phyloP scores from a whole-genome alignment of 2,329 filamentous ascomycete genomes.

The Hypoxylon sp. region DNA sequence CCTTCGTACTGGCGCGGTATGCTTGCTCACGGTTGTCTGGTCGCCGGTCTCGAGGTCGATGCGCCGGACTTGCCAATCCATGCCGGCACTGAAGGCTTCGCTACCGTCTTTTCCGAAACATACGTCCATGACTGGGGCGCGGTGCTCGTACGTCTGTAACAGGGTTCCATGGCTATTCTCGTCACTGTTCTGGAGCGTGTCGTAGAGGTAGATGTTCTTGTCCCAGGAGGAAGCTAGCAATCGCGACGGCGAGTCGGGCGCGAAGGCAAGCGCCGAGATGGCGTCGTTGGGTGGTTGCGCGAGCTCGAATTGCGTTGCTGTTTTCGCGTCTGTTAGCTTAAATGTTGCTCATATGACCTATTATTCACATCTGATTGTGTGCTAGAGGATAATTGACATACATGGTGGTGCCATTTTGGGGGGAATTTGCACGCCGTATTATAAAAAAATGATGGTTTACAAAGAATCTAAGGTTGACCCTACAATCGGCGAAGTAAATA shows the following conservation, averaged over 20 bases:
- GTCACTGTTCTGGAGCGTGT: conserved; percentile 69
- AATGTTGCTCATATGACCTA: not conserved
- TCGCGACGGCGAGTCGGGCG: conserved; percentile 79
- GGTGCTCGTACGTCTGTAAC: conserved; percentile 81
- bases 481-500: conserved; percentile 41
- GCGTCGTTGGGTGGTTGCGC: conserved; percentile 86
- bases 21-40: conserved; percentile 82
- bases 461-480: conserved; percentile 1
- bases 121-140: conserved; percentile 88
- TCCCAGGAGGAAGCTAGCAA: conserved; percentile 97
- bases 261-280: conserved; percentile 89
- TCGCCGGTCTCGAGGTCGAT: conserved; percentile 80
- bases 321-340: conserved; percentile 42
- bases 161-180: conserved; percentile 70
- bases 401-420: conserved; percentile 40
- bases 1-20: conserved; percentile 83
- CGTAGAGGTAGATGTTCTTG: conserved; percentile 90
- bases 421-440: conserved; percentile 1
- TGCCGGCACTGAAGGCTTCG: conserved; percentile 86
- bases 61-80: conserved; percentile 88
- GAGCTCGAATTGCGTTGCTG: conserved; percentile 85
- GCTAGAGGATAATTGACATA: conserved; percentile 20
- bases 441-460: conserved; percentile 15
- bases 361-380: not conserved
- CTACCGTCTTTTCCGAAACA: conserved; percentile 89